Conservation (phyloP, 108 stramenopile species). For the Asterionellopsis glacialis region DNA sequence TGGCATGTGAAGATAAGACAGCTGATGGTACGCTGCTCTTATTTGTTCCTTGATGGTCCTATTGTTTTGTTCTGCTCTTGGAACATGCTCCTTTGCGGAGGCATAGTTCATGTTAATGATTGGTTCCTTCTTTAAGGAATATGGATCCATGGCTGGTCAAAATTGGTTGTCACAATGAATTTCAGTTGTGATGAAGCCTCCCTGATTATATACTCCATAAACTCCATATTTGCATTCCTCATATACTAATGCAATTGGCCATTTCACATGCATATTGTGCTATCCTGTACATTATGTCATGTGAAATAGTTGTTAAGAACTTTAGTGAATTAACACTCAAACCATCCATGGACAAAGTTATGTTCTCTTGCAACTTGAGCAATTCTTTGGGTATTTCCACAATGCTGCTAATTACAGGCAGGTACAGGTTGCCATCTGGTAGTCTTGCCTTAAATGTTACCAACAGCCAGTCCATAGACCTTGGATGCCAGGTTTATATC, state of each 20-base stretch:
- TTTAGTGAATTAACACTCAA: not conserved
- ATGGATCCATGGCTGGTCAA: not conserved
- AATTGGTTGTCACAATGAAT: constrained; percentile 10
- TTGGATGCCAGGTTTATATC: too few relatives aligned
- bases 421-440: too few relatives aligned
- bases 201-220: not conserved
- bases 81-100: constrained; percentile 26
- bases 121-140: not conserved
- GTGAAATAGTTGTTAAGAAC: not conserved
- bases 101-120: constrained; percentile 2
- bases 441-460: too few relatives aligned
- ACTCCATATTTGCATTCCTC: too few relatives aligned
- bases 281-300: too few relatives aligned
- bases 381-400: not conserved
- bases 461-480: too few relatives aligned
- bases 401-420: too few relatives aligned
- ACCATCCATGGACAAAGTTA: not conserved
- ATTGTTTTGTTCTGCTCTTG: constrained; percentile 24
- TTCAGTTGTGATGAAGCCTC: not conserved
- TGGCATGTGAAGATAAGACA: constrained; percentile 30
- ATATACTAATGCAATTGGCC: too few relatives aligned
- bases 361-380: not conserved
- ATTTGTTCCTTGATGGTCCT: constrained; percentile 37
- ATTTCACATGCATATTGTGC: too few relatives aligned
- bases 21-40: constrained; percentile 13